A percentile compares a stretch with the other conserved stretches of the same genome.
Conservation (phyloP, 768 basidiomycete species). For the Phlebiopsis gigantea region DNA sequence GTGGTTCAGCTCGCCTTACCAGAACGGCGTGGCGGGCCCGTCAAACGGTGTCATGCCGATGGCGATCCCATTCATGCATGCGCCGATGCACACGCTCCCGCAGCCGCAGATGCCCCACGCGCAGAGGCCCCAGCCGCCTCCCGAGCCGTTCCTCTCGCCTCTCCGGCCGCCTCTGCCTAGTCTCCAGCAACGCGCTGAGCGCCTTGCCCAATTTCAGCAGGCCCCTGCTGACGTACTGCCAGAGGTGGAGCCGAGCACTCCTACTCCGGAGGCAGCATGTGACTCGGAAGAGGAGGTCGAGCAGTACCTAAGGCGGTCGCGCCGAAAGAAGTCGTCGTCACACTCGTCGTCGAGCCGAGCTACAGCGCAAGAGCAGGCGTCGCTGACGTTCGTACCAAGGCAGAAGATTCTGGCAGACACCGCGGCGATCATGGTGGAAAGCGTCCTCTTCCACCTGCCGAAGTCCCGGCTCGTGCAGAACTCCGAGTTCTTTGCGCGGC, state of each 20-base stretch:
- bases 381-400: neutral
- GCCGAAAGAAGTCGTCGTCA: neutral
- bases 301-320: constrained; percentile 2
- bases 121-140: neutral
- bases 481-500: constrained; percentile 29
- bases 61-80: neutral
- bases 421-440: constrained; percentile 30
- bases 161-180: neutral
- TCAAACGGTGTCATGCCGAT: neutral
- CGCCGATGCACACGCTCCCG: neutral
- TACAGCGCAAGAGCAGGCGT: neutral
- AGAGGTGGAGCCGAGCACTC: neutral
- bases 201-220: neutral
- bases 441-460: constrained; percentile 32
- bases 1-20: neutral
- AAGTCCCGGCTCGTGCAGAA: constrained; percentile 28
- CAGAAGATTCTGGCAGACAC: constrained; percentile 34
- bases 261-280: neutral
- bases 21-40: neutral
- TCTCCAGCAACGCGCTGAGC: neutral
- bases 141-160: constrained; percentile 3
- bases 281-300: constrained; percentile 4
- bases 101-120: neutral
- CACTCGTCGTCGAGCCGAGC: neutral
- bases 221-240: neutral